These are phyloP conservation scores for Cyberlindnera mycetangii DNA, from an alignment of 805 yeast species.

Conservation along the genomic window DNA sequence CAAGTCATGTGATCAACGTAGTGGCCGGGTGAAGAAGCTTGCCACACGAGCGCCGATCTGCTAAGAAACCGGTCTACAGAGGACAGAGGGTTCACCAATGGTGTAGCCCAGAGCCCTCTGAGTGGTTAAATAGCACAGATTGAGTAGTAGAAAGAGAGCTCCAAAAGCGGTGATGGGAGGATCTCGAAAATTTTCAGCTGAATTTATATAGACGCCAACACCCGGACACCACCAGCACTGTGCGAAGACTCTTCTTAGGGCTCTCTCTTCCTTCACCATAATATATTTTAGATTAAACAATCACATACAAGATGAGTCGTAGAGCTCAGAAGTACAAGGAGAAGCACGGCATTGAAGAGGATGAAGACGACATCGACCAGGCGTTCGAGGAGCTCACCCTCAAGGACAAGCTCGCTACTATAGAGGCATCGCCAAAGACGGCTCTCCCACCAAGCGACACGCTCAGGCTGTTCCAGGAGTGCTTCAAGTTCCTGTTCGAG, in stretches of 20 bases:
- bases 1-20: constrained; percentile 24
- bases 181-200: constrained; percentile 12
- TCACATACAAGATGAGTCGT: constrained; percentile 19
- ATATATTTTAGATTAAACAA: not conserved
- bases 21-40: constrained; percentile 30
- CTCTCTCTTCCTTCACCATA: not conserved
- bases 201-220: constrained; percentile 6
- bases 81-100: constrained; percentile 15
- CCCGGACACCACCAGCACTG: constrained; percentile 11
- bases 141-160: constrained; percentile 26
- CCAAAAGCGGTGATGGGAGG: not conserved
- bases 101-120: constrained; percentile 32
- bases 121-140: constrained; percentile 53
- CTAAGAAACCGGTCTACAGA: constrained; percentile 31
- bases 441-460: constrained; percentile 25
- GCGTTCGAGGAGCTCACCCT: constrained; percentile 2
- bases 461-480: constrained; percentile 21
- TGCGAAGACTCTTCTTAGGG: constrained; percentile 2
- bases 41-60: constrained; percentile 63
- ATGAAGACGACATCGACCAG: constrained; percentile 6
- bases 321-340: constrained; percentile 21
- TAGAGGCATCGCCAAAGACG: constrained; percentile 20
- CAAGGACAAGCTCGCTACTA: constrained; percentile 8
- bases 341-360: constrained; percentile 9
- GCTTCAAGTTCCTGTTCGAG: constrained; percentile 23